Conservation (phyloP, 2,329 filamentous ascomycete genomes). For the Verticillium nubilum region DNA sequence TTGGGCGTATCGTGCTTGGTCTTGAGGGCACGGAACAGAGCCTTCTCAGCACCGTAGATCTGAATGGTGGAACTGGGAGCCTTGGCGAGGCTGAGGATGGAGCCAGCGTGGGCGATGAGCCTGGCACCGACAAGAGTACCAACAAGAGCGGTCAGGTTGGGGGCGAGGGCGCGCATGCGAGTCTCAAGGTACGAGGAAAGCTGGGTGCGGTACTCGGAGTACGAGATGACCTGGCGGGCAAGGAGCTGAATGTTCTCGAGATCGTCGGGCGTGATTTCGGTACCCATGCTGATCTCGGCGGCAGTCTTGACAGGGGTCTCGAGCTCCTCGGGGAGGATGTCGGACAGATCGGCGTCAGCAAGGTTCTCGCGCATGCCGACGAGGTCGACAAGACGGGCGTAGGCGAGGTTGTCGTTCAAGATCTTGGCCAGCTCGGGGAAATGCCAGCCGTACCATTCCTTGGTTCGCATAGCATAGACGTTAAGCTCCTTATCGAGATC, state of each 20-base stretch:
- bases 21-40: slow-evolving; percentile 95
- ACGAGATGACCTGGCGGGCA: slow-evolving; percentile 87
- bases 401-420: slow-evolving; percentile 93
- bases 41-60: slow-evolving; percentile 98
- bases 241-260: slow-evolving; percentile 87
- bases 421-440: slow-evolving; percentile 98
- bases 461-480: slow-evolving; percentile 97
- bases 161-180: slow-evolving; percentile 94
- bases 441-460: slow-evolving; percentile 99
- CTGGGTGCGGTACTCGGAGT: slow-evolving; percentile 84
- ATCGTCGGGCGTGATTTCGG: slow-evolving; percentile 90
- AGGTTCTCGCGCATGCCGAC: slow-evolving; percentile 87
- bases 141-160: slow-evolving; percentile 88
- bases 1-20: slow-evolving; percentile 99
- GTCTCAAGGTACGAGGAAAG: slow-evolving; percentile 84
- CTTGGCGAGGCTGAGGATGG: slow-evolving; percentile 91
- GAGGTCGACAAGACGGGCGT: slow-evolving; percentile 78
- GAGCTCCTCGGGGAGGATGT: slow-evolving; percentile 92
- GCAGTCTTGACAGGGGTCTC: slow-evolving; percentile 88
- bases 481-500: slow-evolving; percentile 98
- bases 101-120: slow-evolving; percentile 91
- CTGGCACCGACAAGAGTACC: slow-evolving; percentile 92
- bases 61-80: slow-evolving; percentile 93
- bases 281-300: slow-evolving; percentile 97
- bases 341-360: slow-evolving; percentile 70